Evolutionary conservation across 441 rosid species (phyloP), one percentile per base, ranked within the genome.

Genomic region (Cnidoscolus chayamansa): DNA sequence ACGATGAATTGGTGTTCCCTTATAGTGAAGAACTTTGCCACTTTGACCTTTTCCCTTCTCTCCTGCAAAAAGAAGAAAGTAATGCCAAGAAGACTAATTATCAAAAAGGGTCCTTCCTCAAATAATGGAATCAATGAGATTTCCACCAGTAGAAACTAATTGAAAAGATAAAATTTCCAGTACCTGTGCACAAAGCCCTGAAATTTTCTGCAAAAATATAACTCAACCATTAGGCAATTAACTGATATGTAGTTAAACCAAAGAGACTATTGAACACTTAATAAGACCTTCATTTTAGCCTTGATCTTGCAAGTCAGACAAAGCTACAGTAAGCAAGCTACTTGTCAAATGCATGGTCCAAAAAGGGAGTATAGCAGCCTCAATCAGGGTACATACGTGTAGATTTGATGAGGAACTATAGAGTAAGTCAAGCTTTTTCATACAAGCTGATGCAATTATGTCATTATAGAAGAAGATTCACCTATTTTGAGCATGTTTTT

Each of bases 141-240:
- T 15, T 12, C 45, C n/a, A 13, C 66, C 19, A 49, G n/a, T 25
- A 35, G 64, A 70, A 55, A 68, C 9, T 11, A 53, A 51, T 45
- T 61, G 60, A 70, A 68, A 48, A 64, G 25, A 71, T 15, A 30
- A 63, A 62, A 65, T 10, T 19, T 40, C 60, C 81, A 40, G 73
- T 86, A 93, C 98, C 96, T 83, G 95, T 90, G 86, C 94, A 94
- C 84, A 94, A 76, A 51, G 94, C 90, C 83, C 97, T 86, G 84
- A 94, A 94, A 82, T 94, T 94, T 84, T 86, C 98, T 94, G 97
- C 82, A 25, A 83, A 74, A 72, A 30, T 69, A 73, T 67, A 80
- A 17, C 9, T 16, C 7, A 2, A 55, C 72, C 16, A 54, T 83
- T 37, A 84, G 74, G 51, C 67, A 76, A 64, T 8, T 10, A 65